These are phyloP conservation scores for Scedosporium dehoogii DNA, from an alignment of 2,329 filamentous ascomycete species.

Conservation along the genomic window DNA sequence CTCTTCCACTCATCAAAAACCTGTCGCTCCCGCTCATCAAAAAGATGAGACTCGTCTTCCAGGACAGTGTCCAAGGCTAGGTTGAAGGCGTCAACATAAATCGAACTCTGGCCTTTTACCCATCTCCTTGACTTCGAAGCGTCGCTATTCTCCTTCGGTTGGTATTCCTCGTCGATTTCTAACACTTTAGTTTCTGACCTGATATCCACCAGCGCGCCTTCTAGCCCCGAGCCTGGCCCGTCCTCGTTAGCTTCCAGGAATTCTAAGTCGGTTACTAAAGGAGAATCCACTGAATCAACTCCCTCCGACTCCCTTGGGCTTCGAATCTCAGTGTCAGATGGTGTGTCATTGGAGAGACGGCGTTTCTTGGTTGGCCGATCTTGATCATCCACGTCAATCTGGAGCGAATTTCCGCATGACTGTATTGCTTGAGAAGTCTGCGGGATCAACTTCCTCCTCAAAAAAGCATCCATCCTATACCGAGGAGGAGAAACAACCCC, in stretches of 20 bases:
- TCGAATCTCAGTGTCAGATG: neutral
- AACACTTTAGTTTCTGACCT: slow-evolving; percentile 40
- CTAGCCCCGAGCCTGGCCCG: neutral
- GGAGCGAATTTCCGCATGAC: neutral
- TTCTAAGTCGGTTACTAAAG: neutral
- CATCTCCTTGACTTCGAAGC: slow-evolving; percentile 31
- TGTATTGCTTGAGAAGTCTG: neutral
- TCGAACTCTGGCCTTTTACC: slow-evolving; percentile 71
- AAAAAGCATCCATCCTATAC: no score
- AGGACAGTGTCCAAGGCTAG: slow-evolving; percentile 82
- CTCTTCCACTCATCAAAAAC: slow-evolving; percentile 69
- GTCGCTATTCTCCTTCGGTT: neutral
- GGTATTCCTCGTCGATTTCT: slow-evolving; percentile 20
- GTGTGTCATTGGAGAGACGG: neutral
- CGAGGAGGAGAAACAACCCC: no score
- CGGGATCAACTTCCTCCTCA: neutral
- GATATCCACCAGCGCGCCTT: neutral
- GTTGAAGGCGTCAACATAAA: slow-evolving; percentile 97
- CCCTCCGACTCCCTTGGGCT: neutral
- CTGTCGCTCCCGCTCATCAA: slow-evolving; percentile 65
- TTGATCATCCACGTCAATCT: neutral
- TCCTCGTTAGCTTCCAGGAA: neutral
- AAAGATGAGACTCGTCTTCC: slow-evolving; percentile 79
- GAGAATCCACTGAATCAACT: neutral
- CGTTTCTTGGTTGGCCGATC: neutral